phyloP scores from a whole-genome alignment of 164 flowering plant species.

The Magnolia kwangsiensis region DNA sequence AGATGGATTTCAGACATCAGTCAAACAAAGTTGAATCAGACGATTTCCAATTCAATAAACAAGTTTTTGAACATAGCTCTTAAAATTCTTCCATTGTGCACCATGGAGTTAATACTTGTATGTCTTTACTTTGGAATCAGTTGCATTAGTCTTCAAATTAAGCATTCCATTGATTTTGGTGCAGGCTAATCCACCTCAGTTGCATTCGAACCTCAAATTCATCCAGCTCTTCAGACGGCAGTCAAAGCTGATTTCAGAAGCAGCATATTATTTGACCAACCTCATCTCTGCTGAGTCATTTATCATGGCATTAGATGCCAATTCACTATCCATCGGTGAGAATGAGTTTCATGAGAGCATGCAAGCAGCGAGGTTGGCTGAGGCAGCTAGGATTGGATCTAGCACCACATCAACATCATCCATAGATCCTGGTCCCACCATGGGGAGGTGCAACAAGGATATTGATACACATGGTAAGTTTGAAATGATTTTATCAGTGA shows the following conservation, averaged over 20 bases:
- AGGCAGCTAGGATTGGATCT: background rate
- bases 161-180: background rate
- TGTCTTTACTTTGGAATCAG: background rate
- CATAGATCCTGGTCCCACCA: background rate
- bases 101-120: no score
- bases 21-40: no score
- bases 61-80: no score
- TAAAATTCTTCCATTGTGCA: no score
- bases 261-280: conserved; percentile 49
- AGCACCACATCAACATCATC: conserved; percentile 1
- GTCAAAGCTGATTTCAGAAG: conserved; percentile 40
- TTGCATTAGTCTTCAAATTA: background rate
- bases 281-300: conserved; percentile 47
- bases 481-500: background rate
- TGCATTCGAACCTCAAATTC: conserved; percentile 51
- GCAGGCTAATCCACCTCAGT: conserved; percentile 59
- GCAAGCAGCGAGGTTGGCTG: conserved; percentile 31
- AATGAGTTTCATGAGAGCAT: conserved; percentile 41
- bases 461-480: background rate
- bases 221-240: conserved; percentile 48
- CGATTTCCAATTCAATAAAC: no score
- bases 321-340: conserved; percentile 48
- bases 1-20: no score
- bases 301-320: conserved; percentile 35
- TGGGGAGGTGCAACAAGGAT: background rate